Evolutionary conservation across 257 asterid genomes (phyloP).

Genomic region (Rehmannia glutinosa): DNA sequence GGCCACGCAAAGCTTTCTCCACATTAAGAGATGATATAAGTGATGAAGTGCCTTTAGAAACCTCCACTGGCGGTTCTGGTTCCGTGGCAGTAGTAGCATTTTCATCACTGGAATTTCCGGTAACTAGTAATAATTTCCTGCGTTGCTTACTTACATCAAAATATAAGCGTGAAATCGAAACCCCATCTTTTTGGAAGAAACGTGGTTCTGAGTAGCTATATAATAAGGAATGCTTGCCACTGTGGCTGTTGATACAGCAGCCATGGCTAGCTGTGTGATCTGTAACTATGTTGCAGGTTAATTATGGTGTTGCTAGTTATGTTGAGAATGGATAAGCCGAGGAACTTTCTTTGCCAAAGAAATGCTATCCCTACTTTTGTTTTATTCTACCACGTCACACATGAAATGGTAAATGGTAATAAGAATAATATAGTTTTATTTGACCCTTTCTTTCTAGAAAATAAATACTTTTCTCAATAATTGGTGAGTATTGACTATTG

Average conservation of each 20-base stretch:
- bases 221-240: constrained; percentile 23
- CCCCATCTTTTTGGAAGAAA: not conserved
- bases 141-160: not conserved
- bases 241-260: constrained; percentile 35
- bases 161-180: not conserved
- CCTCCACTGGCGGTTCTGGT: constrained; percentile 31
- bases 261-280: constrained; percentile 2
- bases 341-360: constrained; percentile 21
- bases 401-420: no score
- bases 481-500: no score
- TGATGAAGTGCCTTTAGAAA: constrained; percentile 48
- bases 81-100: constrained; percentile 20
- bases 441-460: no score
- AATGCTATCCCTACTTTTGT: constrained; percentile 24
- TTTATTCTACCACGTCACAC: constrained; percentile 3
- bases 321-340: constrained; percentile 9
- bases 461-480: no score
- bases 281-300: not conserved
- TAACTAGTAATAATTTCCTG: not conserved
- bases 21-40: constrained; percentile 70
- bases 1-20: constrained; percentile 77
- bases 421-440: no score
- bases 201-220: constrained; percentile 15
- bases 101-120: constrained; percentile 33
- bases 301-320: not conserved